phyloP scores from a whole-genome alignment of 371 early-diverging fungal genomes.

The Basidiobolus meristosporus region DNA sequence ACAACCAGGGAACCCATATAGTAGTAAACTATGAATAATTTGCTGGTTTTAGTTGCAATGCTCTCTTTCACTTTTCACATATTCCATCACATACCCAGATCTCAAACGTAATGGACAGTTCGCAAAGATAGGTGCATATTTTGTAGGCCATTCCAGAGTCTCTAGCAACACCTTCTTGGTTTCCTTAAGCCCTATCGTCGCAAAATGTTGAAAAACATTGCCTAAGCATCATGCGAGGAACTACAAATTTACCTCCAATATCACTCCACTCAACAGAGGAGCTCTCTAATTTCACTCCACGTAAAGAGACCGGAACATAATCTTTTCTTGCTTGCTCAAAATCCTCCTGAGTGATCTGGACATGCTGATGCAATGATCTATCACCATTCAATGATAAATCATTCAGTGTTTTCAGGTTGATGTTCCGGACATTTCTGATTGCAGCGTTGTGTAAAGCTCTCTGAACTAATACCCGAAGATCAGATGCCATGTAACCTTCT shows the following conservation, averaged over 20 bases:
- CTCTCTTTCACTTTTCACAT: background rate
- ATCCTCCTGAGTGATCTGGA: slow-evolving; percentile 16
- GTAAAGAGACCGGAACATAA: slow-evolving; percentile 61
- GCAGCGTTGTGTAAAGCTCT: slow-evolving; percentile 70
- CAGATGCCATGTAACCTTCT: slow-evolving; percentile 78
- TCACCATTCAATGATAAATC: background rate
- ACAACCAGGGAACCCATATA: slow-evolving; percentile 91
- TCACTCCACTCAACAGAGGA: slow-evolving; percentile 71
- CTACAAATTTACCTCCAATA: slow-evolving; percentile 62
- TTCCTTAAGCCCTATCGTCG: slow-evolving; percentile 39
- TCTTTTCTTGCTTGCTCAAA: slow-evolving; percentile 53
- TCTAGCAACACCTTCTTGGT: slow-evolving; percentile 66
- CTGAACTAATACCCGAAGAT: slow-evolving; percentile 57
- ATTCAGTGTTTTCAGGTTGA: background rate
- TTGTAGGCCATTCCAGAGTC: slow-evolving; percentile 88
- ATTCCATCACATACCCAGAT: slow-evolving; percentile 41
- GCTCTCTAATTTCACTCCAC: slow-evolving; percentile 61
- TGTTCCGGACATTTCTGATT: slow-evolving; percentile 15
- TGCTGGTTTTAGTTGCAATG: background rate
- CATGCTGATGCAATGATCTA: background rate
- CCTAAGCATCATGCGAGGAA: no score
- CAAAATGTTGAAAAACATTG: background rate
- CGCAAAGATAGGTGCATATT: slow-evolving; percentile 76
- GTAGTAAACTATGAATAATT: slow-evolving; percentile 34
- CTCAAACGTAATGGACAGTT: slow-evolving; percentile 70